Conservation (phyloP, 805 yeast genomes). For the Cyberlindnera misumaiensis region DNA sequence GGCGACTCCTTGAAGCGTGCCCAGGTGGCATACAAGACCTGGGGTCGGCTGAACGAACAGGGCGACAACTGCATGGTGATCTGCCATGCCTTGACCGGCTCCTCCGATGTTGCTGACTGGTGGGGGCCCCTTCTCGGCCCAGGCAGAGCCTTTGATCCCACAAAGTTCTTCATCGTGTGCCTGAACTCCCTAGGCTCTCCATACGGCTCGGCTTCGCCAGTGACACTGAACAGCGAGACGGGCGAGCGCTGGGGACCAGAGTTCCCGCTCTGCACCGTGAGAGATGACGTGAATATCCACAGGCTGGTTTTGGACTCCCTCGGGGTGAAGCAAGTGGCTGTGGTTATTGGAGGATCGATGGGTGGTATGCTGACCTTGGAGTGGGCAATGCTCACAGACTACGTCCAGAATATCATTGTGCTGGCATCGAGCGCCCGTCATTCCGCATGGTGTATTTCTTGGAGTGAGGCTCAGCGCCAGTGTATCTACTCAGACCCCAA, state of each 20-base stretch:
- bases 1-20: conserved; percentile 67
- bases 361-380: conserved; percentile 97
- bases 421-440: conserved; percentile 92
- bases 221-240: conserved; percentile 71
- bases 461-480: conserved; percentile 98
- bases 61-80: conserved; percentile 80
- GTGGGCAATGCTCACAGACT: conserved; percentile 66
- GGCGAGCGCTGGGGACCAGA: conserved; percentile 85
- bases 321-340: conserved; percentile 73
- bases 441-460: conserved; percentile 97
- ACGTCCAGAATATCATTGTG: conserved; percentile 68
- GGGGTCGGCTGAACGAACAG: conserved; percentile 76
- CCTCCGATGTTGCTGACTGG: conserved; percentile 95
- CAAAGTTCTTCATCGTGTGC: conserved; percentile 79
- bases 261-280: conserved; percentile 88
- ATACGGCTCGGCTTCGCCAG: conserved; percentile 91
- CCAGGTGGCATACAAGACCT: conserved; percentile 92
- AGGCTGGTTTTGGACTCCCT: conserved; percentile 68
- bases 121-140: conserved; percentile 95
- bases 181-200: conserved; percentile 94
- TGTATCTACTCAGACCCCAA: conserved; percentile 93
- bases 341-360: conserved; percentile 96
- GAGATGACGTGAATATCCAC: conserved; percentile 86
- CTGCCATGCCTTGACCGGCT: conserved; percentile 94
- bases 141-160: conserved; percentile 84